These are phyloP conservation scores for Colletotrichum salicis DNA, from an alignment of 2,329 filamentous ascomycete genomes.

Conservation along the genomic window DNA sequence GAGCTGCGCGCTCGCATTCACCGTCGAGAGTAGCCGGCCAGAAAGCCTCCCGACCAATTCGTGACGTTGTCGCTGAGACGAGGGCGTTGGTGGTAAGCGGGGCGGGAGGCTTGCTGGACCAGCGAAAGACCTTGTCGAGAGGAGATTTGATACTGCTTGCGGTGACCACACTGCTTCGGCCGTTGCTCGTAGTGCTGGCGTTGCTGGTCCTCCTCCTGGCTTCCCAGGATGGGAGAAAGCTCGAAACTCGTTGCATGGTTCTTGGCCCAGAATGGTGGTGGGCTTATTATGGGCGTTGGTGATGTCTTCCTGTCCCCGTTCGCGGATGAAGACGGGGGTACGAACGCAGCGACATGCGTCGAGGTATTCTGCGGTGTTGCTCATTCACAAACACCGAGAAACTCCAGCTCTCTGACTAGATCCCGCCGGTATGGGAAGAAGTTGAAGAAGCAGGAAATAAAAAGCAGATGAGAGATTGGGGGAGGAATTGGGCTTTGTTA, in stretches of 20 bases:
- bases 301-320: slow-evolving; percentile 22
- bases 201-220: slow-evolving; percentile 51
- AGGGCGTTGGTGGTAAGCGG: slow-evolving; percentile 55
- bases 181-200: slow-evolving; percentile 15
- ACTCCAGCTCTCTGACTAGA: slow-evolving; percentile 8
- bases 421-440: slow-evolving; percentile 20
- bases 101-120: slow-evolving; percentile 62
- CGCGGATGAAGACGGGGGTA: slow-evolving; percentile 23
- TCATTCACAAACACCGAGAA: slow-evolving; percentile 23
- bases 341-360: slow-evolving; percentile 34
- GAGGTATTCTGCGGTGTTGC: slow-evolving; percentile 18
- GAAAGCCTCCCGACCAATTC: slow-evolving; percentile 78
- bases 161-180: slow-evolving; percentile 34
- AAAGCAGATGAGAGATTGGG: slow-evolving; percentile 11
- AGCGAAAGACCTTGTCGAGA: slow-evolving; percentile 54
- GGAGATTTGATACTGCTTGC: slow-evolving; percentile 43
- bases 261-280: slow-evolving; percentile 8
- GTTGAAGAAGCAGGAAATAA: slow-evolving; percentile 18
- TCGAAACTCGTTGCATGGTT: slow-evolving; percentile 56
- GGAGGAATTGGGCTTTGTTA: slow-evolving; percentile 36
- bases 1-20: slow-evolving; percentile 90
- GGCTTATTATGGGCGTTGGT: slow-evolving; percentile 10
- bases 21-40: slow-evolving; percentile 88
- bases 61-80: slow-evolving; percentile 73
- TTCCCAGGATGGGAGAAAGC: slow-evolving; percentile 57